Conservation (phyloP, 768 basidiomycete species). For the Boletus rex-veris region DNA sequence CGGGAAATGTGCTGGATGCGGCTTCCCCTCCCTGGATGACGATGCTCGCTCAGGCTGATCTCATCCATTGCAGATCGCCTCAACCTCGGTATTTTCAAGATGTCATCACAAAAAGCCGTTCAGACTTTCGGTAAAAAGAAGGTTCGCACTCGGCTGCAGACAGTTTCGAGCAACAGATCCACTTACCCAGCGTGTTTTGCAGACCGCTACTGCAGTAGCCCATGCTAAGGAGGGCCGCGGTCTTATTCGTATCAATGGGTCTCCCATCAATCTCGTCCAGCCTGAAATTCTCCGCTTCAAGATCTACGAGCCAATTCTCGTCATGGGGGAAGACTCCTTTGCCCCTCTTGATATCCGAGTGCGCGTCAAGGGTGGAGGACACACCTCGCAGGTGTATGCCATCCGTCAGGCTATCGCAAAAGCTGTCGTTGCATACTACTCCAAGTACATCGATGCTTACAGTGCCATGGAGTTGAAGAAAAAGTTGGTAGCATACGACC, state of each 20-base stretch:
- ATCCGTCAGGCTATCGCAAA: conserved; percentile 99
- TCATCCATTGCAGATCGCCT: conserved; percentile 18
- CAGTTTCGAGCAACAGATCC: not conserved
- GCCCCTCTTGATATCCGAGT: conserved; percentile 90
- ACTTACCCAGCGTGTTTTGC: conserved; percentile 7
- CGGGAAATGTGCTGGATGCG: conserved; percentile 39
- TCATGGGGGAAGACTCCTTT: conserved; percentile 88
- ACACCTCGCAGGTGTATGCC: conserved; percentile 98
- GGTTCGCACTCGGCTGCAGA: conserved; percentile 43
- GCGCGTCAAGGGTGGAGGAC: conserved; percentile 98
- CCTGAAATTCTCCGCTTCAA: conserved; percentile 97
- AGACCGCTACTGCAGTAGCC: conserved; percentile 98
- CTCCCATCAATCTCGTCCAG: conserved; percentile 92
- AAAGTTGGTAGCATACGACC: conserved; percentile 93
- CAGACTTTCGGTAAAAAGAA: conserved; percentile 99
- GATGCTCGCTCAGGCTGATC: conserved; percentile 12
- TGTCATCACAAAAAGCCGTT: conserved; percentile 83
- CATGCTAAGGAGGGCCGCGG: conserved; percentile 96
- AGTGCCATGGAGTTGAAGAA: conserved; percentile 98
- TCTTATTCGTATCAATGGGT: conserved; percentile 93
- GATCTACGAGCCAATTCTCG: conserved; percentile 95
- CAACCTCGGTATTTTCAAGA: conserved; percentile 37
- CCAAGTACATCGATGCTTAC: conserved; percentile 97
- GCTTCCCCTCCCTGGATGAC: conserved; percentile 36
- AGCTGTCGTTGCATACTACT: conserved; percentile 96